Evolutionary conservation across 164 flowering plant genomes (phyloP).

Genomic region (Tetrastigma voinierianum): DNA sequence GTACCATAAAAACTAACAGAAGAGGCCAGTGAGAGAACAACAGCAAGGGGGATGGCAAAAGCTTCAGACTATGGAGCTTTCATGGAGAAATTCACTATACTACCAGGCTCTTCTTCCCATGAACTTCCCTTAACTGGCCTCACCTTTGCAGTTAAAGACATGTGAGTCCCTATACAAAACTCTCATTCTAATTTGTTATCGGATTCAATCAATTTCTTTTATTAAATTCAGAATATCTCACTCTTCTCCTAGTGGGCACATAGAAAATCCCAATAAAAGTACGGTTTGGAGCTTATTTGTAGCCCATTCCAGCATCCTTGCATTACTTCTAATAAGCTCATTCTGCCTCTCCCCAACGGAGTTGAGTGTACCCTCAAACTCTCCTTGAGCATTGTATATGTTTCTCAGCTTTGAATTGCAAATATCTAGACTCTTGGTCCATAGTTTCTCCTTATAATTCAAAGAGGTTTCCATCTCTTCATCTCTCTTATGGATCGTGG

Average conservation of each 20-base stretch:
- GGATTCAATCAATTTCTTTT: background rate
- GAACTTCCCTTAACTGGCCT: constrained; percentile 61
- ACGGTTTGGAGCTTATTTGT: too few species aligned
- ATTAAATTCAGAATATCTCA: background rate
- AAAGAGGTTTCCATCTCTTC: too few species aligned
- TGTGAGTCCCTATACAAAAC: constrained; percentile 32
- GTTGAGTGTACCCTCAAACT: too few species aligned
- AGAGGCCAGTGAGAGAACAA: background rate
- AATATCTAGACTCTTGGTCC: too few species aligned
- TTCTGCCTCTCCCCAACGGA: too few species aligned
- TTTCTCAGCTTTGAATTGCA: too few species aligned
- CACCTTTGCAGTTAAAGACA: constrained; percentile 90
- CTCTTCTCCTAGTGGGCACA: background rate
- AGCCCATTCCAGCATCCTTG: too few species aligned
- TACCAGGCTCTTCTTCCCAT: constrained; percentile 38
- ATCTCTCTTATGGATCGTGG: too few species aligned
- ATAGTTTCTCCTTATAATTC: too few species aligned
- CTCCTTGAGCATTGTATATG: too few species aligned
- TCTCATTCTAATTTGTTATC: background rate
- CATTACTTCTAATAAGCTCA: too few species aligned
- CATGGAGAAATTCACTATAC: constrained; percentile 56
- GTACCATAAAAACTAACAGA: too few species aligned
- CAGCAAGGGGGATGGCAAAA: constrained; percentile 22
- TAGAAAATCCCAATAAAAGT: background rate
- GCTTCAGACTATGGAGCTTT: constrained; percentile 73